A percentile compares a stretch with the other conserved stretches of the same genome.
These are phyloP conservation scores for Fusarium secorum DNA, from an alignment of 2,329 filamentous ascomycete species.

Conservation along the genomic window DNA sequence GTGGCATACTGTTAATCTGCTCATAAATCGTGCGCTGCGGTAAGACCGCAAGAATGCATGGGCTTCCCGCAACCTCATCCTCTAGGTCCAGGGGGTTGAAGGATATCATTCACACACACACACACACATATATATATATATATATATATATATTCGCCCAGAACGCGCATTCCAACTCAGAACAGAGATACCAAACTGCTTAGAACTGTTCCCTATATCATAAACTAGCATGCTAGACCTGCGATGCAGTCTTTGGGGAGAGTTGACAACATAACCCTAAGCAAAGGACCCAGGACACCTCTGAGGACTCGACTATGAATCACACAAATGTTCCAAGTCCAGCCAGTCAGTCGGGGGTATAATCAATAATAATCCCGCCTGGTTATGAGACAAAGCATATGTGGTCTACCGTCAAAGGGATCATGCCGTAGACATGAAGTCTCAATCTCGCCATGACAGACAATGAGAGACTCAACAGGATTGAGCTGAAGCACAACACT, in stretches of 20 bases:
- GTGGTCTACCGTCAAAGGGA: background rate
- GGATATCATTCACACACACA: background rate
- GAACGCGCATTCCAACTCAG: no score
- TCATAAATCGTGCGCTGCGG: background rate
- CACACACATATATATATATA: no score
- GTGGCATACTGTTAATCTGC: background rate
- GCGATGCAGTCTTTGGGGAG: background rate
- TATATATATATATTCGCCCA: background rate
- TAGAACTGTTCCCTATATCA: no score
- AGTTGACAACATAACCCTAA: no score
- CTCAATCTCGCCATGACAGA: background rate
- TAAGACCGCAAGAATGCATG: background rate
- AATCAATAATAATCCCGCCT: background rate
- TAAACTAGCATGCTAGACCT: background rate
- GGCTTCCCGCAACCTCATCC: background rate
- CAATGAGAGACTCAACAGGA: background rate
- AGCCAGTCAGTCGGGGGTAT: background rate
- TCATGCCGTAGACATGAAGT: background rate
- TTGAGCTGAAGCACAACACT: background rate
- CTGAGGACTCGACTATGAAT: background rate
- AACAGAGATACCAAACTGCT: background rate
- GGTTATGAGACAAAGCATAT: background rate
- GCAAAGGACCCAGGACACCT: background rate
- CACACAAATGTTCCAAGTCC: background rate
- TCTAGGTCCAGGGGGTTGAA: background rate